Conservation (phyloP, 306 rosid genomes). For the Cyamopsis tetragonoloba region DNA sequence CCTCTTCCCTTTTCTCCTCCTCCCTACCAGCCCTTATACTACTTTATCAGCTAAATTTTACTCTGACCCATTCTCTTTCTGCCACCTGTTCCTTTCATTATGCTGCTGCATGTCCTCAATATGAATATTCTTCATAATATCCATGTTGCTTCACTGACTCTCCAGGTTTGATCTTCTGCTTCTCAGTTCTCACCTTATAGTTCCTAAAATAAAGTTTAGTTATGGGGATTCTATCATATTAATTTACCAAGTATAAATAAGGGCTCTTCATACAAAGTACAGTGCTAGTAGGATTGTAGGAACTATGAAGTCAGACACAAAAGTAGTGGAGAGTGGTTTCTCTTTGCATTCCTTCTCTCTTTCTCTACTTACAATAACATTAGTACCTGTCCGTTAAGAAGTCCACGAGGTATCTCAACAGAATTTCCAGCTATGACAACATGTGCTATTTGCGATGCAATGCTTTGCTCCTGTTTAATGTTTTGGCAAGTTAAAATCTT, state of each 20-base stretch:
- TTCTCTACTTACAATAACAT: background rate
- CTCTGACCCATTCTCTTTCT: too few species aligned
- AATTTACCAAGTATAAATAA: background rate
- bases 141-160: too few species aligned
- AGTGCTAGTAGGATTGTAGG: background rate
- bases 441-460: slow-evolving; percentile 83
- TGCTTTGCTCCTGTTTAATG: slow-evolving; percentile 67
- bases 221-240: background rate
- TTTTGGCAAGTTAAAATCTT: slow-evolving; percentile 29
- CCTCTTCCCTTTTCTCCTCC: too few species aligned
- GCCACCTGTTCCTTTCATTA: too few species aligned
- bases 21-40: too few species aligned
- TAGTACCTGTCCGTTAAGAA: slow-evolving; percentile 85
- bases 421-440: slow-evolving; percentile 89
- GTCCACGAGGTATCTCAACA: slow-evolving; percentile 61
- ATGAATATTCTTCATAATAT: too few species aligned
- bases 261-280: background rate
- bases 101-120: too few species aligned
- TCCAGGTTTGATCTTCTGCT: too few species aligned
- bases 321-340: background rate
- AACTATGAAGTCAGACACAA: background rate
- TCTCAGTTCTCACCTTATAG: too few species aligned
- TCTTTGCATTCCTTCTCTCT: background rate
- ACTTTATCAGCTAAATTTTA: too few species aligned
- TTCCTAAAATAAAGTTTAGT: too few species aligned